Base-by-base conservation (phyloP, 129 eudicot genomes). In the Lactuca saligna region DNA sequence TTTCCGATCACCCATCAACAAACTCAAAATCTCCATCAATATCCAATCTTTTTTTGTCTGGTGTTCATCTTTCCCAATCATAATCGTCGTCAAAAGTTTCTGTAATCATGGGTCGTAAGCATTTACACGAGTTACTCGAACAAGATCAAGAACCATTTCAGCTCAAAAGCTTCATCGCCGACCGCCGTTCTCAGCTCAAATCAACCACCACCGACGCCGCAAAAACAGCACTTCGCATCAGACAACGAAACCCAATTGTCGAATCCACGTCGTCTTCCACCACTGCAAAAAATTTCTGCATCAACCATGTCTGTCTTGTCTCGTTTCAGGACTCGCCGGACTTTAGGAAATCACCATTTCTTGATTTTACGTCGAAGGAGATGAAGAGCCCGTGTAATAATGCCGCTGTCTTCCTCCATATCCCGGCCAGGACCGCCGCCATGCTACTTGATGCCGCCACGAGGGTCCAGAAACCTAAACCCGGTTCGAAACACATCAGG, bases 101-200 rank as follows among this genome's bases (percentile, higher is more conserved):
- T 15, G 4, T 13, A 69, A 61, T 35, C 73, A 76, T 76, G 81
- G 68, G 75, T 76, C 78, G 63, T 35, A 83, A 82, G 34, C 84
- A 78, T 73, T 72, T 86, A 76, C 91, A 85, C 16, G 95, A 92
- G 71, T 78, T 88, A 3, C 82, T 92, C 4, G 67, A 62, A 54
- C 86, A 92, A 83, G 95, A 92, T 64, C 98, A 92, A 65, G 98
- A 92, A 38, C 98, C 98, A n/a, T 92, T 92, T 48, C 84, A 76
- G 8, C 82, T 90, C 42, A 64, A 81, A n/a, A 69, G 32, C 79
- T 82, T 83, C 85, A 86, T 91, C 67, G 78, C 86, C 49, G 77
- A 86, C 70, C 78, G 68, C 58, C 86, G 85, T 37, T 83, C 76
- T 63, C 86, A 69, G 17, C 77, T 87, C 65, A 77, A 54, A 81